phyloP scores from a whole-genome alignment of 83 land plant species.

The Picea abies region DNA sequence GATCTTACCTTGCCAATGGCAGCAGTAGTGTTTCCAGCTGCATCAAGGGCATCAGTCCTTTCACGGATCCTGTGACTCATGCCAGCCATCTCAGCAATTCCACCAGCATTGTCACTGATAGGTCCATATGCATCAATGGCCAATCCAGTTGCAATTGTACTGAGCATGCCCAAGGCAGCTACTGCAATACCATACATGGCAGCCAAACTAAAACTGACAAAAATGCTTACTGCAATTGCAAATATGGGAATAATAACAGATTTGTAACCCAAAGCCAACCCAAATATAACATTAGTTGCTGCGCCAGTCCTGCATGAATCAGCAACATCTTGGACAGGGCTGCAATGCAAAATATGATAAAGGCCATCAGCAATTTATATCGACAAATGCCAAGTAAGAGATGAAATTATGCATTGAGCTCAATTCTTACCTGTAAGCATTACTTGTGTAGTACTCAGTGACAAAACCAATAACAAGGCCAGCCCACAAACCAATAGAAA shows the following conservation, averaged over 20 bases:
- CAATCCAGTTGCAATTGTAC: conserved; percentile 85
- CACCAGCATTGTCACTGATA: conserved; percentile 96
- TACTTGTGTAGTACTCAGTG: no score
- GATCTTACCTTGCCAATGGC: conserved; percentile 75
- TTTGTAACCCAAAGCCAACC: conserved; percentile 88
- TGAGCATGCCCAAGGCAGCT: conserved; percentile 89
- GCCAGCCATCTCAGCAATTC: conserved; percentile 97
- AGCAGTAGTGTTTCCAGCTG: conserved; percentile 93
- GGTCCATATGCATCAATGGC: conserved; percentile 94
- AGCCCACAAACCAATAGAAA: no score
- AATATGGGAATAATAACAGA: conserved; percentile 85
- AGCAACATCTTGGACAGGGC: conserved; percentile 85
- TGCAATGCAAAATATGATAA: conserved; percentile 30
- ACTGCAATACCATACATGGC: conserved; percentile 92
- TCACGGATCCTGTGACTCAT: conserved; percentile 86
- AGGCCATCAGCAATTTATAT: neutral
- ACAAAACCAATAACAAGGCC: no score
- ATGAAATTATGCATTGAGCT: neutral
- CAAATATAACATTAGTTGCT: conserved; percentile 73
- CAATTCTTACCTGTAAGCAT: conserved; percentile 20
- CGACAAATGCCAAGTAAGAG: neutral
- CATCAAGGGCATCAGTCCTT: conserved; percentile 93
- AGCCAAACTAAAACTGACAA: conserved; percentile 81
- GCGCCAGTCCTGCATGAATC: conserved; percentile 77
- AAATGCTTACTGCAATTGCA: conserved; percentile 89